Evolutionary conservation across 2,329 filamentous ascomycete species (phyloP), one percentile per base, ranked within the genome.

Genomic region (Diplodia scrobiculata): DNA sequence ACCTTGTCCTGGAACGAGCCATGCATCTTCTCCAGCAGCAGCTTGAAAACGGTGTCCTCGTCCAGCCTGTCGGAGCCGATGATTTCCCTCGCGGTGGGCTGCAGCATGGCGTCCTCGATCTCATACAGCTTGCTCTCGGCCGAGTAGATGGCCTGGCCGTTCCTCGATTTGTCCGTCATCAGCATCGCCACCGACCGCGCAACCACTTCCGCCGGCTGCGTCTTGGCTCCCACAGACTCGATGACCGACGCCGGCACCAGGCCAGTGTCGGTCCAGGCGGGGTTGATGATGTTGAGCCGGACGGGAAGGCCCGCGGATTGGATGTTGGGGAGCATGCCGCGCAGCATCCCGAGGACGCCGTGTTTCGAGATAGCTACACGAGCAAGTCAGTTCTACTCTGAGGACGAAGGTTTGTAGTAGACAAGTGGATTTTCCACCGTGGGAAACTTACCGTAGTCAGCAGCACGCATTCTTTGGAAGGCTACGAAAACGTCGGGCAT

Each of bases 251-350:
- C 50, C 7, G 69, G 69, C 0, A 76, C 52, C 21, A 77, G 72
- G 10, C 68, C 68, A 0, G 75, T 76, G 32, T 70, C 70, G 5
- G 75, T 76, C 74, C 74, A 77, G 6, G 68, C 70, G 0, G 75
- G 75, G 0, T 73, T 73, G 41, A 76, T 69, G 52, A 72, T 71
- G 65, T 77, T 76, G 67, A 77, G 72, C 55, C 75, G 73, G 66
- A 76, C 72, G n/a, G 73, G 73, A 2, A 74, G 63, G 1, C 66
- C 65, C 13, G 77, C 74, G 1, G 71, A 73, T 32, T 72, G 41
- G 4, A 76, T 70, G 17, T 69, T 68, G 0, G 14, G 10, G n/a
- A 71, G 63, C 1, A 76, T 66, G n/a, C 71, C 67, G 41, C 73
- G 74, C 38, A 75, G 63, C 17, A 75, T 69, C 9, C 75, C 73